A percentile compares a stretch with the other conserved stretches of the same genome.
Evolutionary conservation across 2,329 filamentous ascomycete genomes (phyloP).

Genomic region (Colletotrichum limetticola): DNA sequence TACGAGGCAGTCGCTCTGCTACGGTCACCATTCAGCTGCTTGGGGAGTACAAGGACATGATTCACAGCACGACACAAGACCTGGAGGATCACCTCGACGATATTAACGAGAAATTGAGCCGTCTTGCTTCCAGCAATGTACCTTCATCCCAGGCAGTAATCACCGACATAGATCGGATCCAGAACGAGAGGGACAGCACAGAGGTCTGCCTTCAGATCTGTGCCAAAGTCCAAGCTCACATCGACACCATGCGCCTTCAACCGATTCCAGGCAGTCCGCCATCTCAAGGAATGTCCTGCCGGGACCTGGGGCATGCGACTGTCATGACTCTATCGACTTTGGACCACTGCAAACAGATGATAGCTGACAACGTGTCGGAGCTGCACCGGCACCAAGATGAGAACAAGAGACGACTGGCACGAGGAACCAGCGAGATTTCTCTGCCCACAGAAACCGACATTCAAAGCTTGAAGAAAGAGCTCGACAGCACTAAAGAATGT

Average conservation of each 20-base stretch:
- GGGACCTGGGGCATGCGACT: not conserved
- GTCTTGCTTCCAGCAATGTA: not conserved
- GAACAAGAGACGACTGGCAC: not conserved
- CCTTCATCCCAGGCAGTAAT: not conserved
- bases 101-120: not conserved
- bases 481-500: not conserved
- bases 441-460: not conserved
- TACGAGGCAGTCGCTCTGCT: not conserved
- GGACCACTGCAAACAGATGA: not conserved
- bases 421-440: not conserved
- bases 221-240: not conserved
- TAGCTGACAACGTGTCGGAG: not conserved
- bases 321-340: not conserved
- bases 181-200: conserved; percentile 4
- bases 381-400: not conserved
- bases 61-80: not conserved
- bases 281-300: not conserved
- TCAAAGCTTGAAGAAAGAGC: not conserved
- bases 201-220: conserved; percentile 2
- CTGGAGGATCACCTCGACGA: conserved; percentile 6
- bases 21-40: not conserved
- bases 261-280: not conserved
- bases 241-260: not conserved
- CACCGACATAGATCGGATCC: not conserved
- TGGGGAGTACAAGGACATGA: conserved; percentile 13